Percentiles rank a stretch among this genome's conserved stretches.
These are phyloP conservation scores for Picochlorum sp. DNA, from an alignment of 139 green algal species.

Conservation along the genomic window DNA sequence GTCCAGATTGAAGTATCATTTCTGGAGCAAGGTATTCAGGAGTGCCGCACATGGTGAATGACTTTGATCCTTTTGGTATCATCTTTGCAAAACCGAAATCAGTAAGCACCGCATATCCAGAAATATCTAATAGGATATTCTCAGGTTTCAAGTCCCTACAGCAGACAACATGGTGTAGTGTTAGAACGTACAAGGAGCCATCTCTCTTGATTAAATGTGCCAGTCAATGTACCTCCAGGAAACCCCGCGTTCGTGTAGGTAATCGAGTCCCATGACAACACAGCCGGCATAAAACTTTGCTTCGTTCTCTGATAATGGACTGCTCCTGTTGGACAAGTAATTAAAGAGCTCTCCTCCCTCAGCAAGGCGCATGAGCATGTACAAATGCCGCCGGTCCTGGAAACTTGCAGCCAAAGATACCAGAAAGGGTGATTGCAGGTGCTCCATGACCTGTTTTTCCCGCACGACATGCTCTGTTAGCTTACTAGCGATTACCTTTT, in stretches of 20 bases:
- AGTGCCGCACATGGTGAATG: constrained; percentile 89
- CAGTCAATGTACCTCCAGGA: constrained; percentile 40
- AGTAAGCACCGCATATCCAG: constrained; percentile 67
- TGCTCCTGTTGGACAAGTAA: constrained; percentile 63
- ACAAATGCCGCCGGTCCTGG: constrained; percentile 43
- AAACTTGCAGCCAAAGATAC: constrained; percentile 66
- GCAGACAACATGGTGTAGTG: neutral
- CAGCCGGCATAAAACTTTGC: constrained; percentile 80
- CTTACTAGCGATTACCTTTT: constrained; percentile 57
- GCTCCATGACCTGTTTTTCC: constrained; percentile 63
- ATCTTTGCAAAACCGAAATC: constrained; percentile 91
- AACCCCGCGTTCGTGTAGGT: constrained; percentile 68
- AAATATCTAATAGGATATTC: constrained; percentile 51
- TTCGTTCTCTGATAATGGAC: constrained; percentile 57
- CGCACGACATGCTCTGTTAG: constrained; percentile 78
- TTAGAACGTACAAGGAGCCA: constrained; percentile 8
- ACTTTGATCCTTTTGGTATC: constrained; percentile 57
- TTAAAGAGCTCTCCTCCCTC: constrained; percentile 92
- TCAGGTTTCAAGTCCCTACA: constrained; percentile 66
- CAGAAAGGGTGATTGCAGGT: constrained; percentile 74
- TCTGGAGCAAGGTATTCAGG: constrained; percentile 94
- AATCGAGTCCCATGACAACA: constrained; percentile 74
- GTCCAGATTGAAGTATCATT: constrained; percentile 70
- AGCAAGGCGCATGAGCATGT: constrained; percentile 85
- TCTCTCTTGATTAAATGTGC: constrained; percentile 3